These are phyloP conservation scores for Bipolaris zeicola DNA, from an alignment of 2,329 filamentous ascomycete genomes.

Conservation along the genomic window DNA sequence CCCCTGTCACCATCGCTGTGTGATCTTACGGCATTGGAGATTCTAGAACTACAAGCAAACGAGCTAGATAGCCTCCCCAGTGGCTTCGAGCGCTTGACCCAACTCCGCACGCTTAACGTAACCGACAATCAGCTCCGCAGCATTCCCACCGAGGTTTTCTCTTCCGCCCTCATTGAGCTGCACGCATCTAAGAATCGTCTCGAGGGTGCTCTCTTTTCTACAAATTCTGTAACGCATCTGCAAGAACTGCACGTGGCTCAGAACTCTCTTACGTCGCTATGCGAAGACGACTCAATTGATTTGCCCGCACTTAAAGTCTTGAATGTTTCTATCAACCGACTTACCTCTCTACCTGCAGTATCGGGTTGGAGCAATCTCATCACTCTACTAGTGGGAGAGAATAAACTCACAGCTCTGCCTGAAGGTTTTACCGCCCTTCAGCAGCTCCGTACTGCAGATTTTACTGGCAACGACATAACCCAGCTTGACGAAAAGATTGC, in stretches of 20 bases:
- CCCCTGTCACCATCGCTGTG: slow-evolving; percentile 66
- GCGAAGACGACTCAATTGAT: slow-evolving; percentile 57
- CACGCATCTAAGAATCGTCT: slow-evolving; percentile 79
- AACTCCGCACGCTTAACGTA: slow-evolving; percentile 77
- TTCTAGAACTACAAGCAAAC: slow-evolving; percentile 82
- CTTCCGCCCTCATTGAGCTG: slow-evolving; percentile 72
- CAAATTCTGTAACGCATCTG: slow-evolving; percentile 65
- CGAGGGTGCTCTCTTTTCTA: slow-evolving; percentile 69
- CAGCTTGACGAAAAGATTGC: slow-evolving; percentile 77
- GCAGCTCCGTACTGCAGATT: slow-evolving; percentile 76
- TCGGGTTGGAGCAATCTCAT: slow-evolving; percentile 74
- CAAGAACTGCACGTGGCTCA: slow-evolving; percentile 78
- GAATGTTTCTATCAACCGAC: slow-evolving; percentile 78
- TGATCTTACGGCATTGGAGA: slow-evolving; percentile 72
- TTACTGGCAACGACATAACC: slow-evolving; percentile 83
- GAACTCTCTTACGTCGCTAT: slow-evolving; percentile 69
- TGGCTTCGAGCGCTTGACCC: slow-evolving; percentile 68
- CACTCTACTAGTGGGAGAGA: slow-evolving; percentile 79
- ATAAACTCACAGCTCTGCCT: slow-evolving; percentile 77
- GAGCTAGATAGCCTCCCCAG: slow-evolving; percentile 73
- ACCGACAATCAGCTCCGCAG: slow-evolving; percentile 76
- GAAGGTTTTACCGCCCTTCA: slow-evolving; percentile 71
- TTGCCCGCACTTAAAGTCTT: slow-evolving; percentile 76
- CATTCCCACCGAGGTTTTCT: slow-evolving; percentile 72
- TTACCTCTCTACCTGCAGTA: slow-evolving; percentile 74